A percentile compares a stretch with the other conserved stretches of the same genome.
These are phyloP conservation scores for Venturia pyrina DNA, from an alignment of 2,329 filamentous ascomycete species.

Conservation along the genomic window DNA sequence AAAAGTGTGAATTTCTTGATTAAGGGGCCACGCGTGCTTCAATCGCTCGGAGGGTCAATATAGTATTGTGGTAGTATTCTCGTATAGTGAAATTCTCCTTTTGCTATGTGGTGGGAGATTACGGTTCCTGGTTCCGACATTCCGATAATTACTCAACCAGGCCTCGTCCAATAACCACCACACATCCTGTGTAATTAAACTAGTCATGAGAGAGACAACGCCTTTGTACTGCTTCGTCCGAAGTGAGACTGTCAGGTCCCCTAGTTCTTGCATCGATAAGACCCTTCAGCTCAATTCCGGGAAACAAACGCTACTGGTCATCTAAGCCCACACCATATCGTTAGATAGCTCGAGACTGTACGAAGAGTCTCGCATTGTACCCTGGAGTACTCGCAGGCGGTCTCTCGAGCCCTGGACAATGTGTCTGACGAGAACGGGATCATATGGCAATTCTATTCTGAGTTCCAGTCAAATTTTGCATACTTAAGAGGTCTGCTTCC, in stretches of 20 bases:
- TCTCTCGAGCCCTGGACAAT: neutral
- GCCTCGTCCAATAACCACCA: neutral
- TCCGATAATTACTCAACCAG: neutral
- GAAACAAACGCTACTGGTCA: neutral
- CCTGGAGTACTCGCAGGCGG: neutral
- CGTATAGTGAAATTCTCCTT: neutral
- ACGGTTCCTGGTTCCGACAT: neutral
- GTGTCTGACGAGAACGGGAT: neutral
- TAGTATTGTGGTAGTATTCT: neutral
- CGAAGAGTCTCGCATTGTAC: constrained; percentile 2
- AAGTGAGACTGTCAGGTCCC: neutral
- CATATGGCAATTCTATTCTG: neutral
- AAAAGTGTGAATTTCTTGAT: neutral
- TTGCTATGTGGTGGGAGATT: neutral
- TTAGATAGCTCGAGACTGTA: neutral
- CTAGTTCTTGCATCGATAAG: neutral
- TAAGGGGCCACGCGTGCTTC: neutral
- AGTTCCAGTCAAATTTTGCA: neutral
- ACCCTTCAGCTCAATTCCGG: neutral
- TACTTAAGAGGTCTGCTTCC: neutral
- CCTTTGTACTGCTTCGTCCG: neutral
- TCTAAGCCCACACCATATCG: neutral
- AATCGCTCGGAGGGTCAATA: neutral
- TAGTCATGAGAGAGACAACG: neutral
- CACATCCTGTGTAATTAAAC: neutral